Evolutionary conservation across 2,329 filamentous ascomycete species (phyloP).

Genomic region (Chrysosporium queenslandicum): DNA sequence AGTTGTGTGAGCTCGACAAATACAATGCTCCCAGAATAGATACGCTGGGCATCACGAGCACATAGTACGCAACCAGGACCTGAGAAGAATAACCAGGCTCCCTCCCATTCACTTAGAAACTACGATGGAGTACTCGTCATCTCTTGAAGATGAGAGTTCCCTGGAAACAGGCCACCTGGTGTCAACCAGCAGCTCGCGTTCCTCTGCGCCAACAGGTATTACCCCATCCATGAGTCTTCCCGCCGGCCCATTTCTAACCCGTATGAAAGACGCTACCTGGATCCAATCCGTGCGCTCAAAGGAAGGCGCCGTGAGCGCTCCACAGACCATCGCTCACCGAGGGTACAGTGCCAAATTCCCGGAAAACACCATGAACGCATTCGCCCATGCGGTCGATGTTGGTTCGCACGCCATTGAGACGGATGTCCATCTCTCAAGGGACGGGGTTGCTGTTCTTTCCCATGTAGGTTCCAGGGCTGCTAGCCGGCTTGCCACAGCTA

Average conservation of each 20-base stretch:
- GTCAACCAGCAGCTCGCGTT: constrained; percentile 7
- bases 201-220: neutral
- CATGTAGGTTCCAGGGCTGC: constrained; percentile 46
- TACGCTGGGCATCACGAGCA: too few relatives aligned
- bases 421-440: constrained; percentile 71
- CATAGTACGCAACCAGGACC: too few relatives aligned
- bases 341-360: constrained; percentile 59
- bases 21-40: neutral
- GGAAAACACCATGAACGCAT: constrained; percentile 78
- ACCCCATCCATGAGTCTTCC: neutral
- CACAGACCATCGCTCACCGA: constrained; percentile 36
- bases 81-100: too few relatives aligned
- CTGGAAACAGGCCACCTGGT: constrained; percentile 8
- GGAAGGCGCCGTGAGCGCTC: neutral
- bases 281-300: constrained; percentile 3
- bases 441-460: constrained; percentile 74
- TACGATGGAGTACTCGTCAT: neutral
- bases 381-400: constrained; percentile 60
- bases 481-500: neutral
- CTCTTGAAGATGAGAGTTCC: constrained; percentile 1
- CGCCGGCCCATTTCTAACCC: neutral
- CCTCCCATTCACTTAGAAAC: too few relatives aligned
- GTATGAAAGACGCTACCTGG: neutral
- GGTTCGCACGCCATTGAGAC: constrained; percentile 79
- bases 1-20: neutral